phyloP scores from a whole-genome alignment of 805 yeast genomes.

The Ascoidea asiatica region DNA sequence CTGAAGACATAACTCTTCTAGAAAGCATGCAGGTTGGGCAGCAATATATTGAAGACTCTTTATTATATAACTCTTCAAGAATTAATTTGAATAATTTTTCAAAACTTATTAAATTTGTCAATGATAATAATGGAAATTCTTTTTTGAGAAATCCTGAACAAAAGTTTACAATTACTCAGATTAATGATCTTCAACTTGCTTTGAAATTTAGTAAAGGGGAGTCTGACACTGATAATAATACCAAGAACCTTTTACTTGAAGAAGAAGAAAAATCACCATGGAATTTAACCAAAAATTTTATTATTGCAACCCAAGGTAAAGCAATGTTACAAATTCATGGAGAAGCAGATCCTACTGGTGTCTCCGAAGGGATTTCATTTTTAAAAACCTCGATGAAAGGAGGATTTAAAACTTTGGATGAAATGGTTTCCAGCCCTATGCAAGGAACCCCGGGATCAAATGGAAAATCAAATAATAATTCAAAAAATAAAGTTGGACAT shows the following conservation, averaged over 20 bases:
- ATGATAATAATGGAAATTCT: constrained; percentile 3
- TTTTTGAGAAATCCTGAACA: background rate
- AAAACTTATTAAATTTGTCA: constrained; percentile 10
- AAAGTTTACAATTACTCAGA: background rate
- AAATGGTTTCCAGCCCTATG: constrained; percentile 10
- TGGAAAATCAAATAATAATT: background rate
- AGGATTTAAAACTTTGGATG: constrained; percentile 46
- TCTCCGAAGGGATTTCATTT: constrained; percentile 81
- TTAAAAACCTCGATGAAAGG: constrained; percentile 91
- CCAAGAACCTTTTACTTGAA: constrained; percentile 12
- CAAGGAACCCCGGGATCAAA: background rate
- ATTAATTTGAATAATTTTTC: constrained; percentile 11
- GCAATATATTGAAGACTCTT: constrained; percentile 72
- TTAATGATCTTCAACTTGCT: background rate
- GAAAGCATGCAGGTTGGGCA: constrained; percentile 95
- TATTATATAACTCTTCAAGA: constrained; percentile 29
- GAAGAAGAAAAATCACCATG: constrained; percentile 70
- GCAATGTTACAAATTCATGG: constrained; percentile 94
- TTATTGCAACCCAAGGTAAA: constrained; percentile 89
- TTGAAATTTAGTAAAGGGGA: constrained; percentile 11
- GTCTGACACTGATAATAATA: constrained; percentile 17
- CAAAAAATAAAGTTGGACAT: constrained; percentile 28
- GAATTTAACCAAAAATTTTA: constrained; percentile 85
- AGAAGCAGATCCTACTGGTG: constrained; percentile 88
- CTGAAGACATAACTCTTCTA: constrained; percentile 78